Evolutionary conservation across 495 filamentous ascomycete species (phyloP).

Genomic region (Monascus purpureus): DNA sequence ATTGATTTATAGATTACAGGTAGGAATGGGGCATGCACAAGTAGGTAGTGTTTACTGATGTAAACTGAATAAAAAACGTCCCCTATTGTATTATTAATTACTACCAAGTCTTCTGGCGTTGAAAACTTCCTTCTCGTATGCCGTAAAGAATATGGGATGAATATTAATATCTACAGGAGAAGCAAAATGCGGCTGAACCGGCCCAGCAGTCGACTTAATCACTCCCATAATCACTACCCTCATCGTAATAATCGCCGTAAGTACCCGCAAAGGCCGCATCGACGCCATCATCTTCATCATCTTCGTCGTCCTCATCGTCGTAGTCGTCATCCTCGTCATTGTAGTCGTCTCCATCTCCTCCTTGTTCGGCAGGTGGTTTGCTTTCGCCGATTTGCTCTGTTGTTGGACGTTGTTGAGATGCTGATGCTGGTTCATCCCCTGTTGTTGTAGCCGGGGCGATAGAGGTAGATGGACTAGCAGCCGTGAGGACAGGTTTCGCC

Average conservation of each 20-base stretch:
- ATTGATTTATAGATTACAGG: no score
- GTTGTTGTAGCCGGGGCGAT: constrained; percentile 1
- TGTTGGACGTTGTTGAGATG: constrained; percentile 10
- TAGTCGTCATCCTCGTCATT: constrained; percentile 25
- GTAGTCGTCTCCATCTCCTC: constrained; percentile 12
- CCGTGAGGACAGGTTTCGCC: constrained; percentile 5
- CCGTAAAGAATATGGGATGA: no score
- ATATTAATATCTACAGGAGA: no score
- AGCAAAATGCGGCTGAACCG: no score
- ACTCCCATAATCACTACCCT: constrained; percentile 20
- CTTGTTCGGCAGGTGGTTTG: constrained; percentile 1
- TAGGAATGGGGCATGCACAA: no score
- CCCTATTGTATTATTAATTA: no score
- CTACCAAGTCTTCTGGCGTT: no score
- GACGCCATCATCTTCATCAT: constrained; percentile 20
- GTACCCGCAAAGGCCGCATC: constrained; percentile 27
- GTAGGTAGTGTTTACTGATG: no score
- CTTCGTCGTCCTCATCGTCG: constrained; percentile 14
- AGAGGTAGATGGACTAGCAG: constrained; percentile 10
- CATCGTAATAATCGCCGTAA: constrained; percentile 21
- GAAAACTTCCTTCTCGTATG: no score
- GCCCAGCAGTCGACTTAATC: constrained; percentile 18
- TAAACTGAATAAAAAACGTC: no score
- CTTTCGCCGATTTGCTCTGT: constrained; percentile 6
- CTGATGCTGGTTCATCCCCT: constrained; percentile 1